These are phyloP conservation scores for Carpinus viminea DNA, from an alignment of 306 rosid genomes.

Conservation along the genomic window DNA sequence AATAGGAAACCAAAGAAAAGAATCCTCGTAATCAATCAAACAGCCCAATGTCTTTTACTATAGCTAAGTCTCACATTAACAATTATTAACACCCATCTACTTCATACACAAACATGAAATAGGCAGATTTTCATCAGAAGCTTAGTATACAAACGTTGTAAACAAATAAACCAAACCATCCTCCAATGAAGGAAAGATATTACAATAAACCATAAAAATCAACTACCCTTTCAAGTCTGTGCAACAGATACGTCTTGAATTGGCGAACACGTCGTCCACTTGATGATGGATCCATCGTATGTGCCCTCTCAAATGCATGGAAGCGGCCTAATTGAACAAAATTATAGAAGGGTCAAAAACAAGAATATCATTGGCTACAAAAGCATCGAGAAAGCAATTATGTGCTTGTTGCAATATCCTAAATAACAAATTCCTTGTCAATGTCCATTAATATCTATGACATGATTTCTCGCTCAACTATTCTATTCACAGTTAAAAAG, in stretches of 20 bases:
- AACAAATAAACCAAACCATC: slow-evolving; percentile 24
- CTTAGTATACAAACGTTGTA: not conserved
- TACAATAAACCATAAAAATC: slow-evolving; percentile 25
- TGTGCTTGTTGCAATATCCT: not conserved
- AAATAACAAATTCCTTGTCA: not conserved
- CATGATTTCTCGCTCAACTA: not conserved
- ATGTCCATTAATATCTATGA: not conserved
- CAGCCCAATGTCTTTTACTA: not conserved
- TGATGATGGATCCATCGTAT: slow-evolving; percentile 73
- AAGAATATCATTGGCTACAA: slow-evolving; percentile 4
- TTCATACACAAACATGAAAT: not conserved
- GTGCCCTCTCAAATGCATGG: slow-evolving; percentile 94
- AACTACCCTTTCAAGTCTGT: slow-evolving; percentile 75
- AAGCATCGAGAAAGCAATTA: not conserved
- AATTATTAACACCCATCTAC: not conserved
- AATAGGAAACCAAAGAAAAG: not conserved
- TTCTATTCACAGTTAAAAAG: not conserved
- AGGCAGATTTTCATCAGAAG: slow-evolving; percentile 1
- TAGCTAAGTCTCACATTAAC: not conserved
- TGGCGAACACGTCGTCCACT: slow-evolving; percentile 95
- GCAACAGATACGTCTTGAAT: slow-evolving; percentile 84
- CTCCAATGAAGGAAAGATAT: slow-evolving; percentile 8
- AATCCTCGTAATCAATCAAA: not conserved
- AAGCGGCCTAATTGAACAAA: slow-evolving; percentile 73
- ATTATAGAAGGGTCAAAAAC: slow-evolving; percentile 20